Percentiles rank a stretch among this genome's conserved stretches.
phyloP scores from a whole-genome alignment of 345 rosid genomes.

The Pistacia atlantica region DNA sequence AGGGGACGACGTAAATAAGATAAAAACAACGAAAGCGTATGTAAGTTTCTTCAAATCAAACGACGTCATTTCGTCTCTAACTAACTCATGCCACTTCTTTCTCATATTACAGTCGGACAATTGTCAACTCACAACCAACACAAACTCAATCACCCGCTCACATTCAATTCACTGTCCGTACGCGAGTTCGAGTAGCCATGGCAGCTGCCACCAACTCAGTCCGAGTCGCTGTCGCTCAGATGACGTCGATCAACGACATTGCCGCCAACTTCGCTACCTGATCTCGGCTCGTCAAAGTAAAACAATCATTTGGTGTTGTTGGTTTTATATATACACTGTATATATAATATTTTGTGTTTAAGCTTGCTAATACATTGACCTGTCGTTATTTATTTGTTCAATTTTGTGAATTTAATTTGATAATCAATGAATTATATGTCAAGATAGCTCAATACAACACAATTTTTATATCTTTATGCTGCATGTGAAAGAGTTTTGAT shows the following conservation, averaged over 20 bases:
- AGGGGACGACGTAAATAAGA: too few species aligned
- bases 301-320: too few species aligned
- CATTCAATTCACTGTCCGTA: constrained; percentile 10
- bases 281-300: constrained; percentile 67
- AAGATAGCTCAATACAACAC: too few species aligned
- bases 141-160: neutral
- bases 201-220: constrained; percentile 52
- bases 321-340: too few species aligned
- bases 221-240: constrained; percentile 92
- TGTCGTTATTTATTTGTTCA: neutral
- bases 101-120: neutral
- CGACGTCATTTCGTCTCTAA: constrained; percentile 14
- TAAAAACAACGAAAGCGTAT: too few species aligned
- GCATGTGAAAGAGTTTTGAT: too few species aligned
- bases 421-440: too few species aligned
- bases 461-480: too few species aligned
- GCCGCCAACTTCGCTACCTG: constrained; percentile 84
- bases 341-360: neutral
- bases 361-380: neutral
- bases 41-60: neutral
- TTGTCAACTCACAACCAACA: neutral
- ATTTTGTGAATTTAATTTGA: neutral
- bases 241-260: constrained; percentile 88
- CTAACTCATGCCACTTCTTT: neutral
- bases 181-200: constrained; percentile 31